Base-by-base conservation (phyloP, 2,329 filamentous ascomycete species). In the Penicillium frequentans region DNA sequence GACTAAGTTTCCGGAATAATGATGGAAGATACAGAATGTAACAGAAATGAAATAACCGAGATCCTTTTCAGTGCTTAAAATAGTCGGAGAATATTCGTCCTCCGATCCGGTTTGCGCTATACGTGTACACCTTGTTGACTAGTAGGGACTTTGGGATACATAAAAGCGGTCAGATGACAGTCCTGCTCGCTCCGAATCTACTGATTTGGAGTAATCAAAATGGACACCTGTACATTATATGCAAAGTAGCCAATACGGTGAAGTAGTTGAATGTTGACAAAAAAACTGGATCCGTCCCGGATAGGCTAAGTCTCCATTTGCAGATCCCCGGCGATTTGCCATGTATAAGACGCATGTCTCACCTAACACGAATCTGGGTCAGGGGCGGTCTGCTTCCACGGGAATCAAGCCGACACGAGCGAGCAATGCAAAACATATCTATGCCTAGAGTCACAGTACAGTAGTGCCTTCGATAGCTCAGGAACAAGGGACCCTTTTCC, bases 291-390 rank as follows among this genome's bases (percentile, higher is more conserved):
- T 44, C 49, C 23, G 19, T 42, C 43, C 49, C 54, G 37, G 33
- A 46, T 37, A 50, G 55, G 49, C 43, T 54, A n/a, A 45, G 49
- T 35, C 61, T 59, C 50, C 54, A 56, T 61, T 57, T 58, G 61
- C 48, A 54, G 61, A 63, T 63, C 62, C 58, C n/a, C 44, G 31
- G 45, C 47, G 46, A 54, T 33, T 49, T 57, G 43, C 60, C 61
- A 55, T 54, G 47, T 59, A 61, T 55, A 62, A 37, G 56, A 55
- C 45, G 44, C 44, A 63, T 66, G 64, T 66, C 62, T 66, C 61
- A 66, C 62, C 55, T 54, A 57, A 60, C 43, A 55, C 53, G 49
- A 59, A 56, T 56, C 21, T 13, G 37, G 33, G 39, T 53, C 50
- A 53, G 50, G 54, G 29, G 55, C 54, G 55, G 26, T 39, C 27